Percentiles rank a stretch among this genome's conserved stretches.
Evolutionary conservation across 1,284 basidiomycete species (phyloP).

Genomic region (Pseudozyma pruni): DNA sequence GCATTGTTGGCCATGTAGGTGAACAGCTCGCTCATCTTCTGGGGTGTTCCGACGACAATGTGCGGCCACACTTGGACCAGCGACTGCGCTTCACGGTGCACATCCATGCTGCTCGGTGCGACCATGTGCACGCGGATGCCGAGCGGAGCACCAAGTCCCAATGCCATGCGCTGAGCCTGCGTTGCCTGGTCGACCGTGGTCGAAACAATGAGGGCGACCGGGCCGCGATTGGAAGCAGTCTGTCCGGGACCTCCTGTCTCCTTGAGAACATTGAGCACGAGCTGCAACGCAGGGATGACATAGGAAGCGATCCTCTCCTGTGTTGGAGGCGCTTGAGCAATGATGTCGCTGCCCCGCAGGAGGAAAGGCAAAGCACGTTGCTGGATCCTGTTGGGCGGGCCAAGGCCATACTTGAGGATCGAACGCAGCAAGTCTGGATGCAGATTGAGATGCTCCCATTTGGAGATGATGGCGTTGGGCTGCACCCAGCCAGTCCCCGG

Average conservation of each 20-base stretch:
- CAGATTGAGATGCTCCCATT: conserved; percentile 93
- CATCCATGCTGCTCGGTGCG: conserved; percentile 50
- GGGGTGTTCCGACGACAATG: conserved; percentile 94
- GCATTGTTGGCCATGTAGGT: conserved; percentile 77
- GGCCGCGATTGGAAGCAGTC: conserved; percentile 69
- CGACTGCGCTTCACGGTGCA: conserved; percentile 48
- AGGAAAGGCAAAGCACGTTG: conserved; percentile 95
- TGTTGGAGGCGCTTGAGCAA: conserved; percentile 96
- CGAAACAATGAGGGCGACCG: conserved; percentile 78
- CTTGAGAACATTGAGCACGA: conserved; percentile 53
- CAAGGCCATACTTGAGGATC: conserved; percentile 92
- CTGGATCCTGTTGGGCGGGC: conserved; percentile 98
- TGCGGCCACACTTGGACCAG: conserved; percentile 73
- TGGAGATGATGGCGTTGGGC: conserved; percentile 83
- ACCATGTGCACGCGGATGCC: conserved; percentile 61
- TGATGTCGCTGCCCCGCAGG: conserved; percentile 90
- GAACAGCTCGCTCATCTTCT: conserved; percentile 90
- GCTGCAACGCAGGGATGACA: conserved; percentile 64
- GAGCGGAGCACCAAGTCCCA: conserved; percentile 84
- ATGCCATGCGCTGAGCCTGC: conserved; percentile 95
- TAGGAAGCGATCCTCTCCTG: conserved; percentile 98
- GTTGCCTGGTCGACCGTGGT: conserved; percentile 98
- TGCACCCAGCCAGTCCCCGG: conserved; percentile 74
- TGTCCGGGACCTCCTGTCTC: conserved; percentile 38
- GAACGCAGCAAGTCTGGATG: conserved; percentile 87